Evolutionary conservation across 768 basidiomycete species (phyloP), one percentile per base, ranked within the genome.

Genomic region (Termitomyces sp.): DNA sequence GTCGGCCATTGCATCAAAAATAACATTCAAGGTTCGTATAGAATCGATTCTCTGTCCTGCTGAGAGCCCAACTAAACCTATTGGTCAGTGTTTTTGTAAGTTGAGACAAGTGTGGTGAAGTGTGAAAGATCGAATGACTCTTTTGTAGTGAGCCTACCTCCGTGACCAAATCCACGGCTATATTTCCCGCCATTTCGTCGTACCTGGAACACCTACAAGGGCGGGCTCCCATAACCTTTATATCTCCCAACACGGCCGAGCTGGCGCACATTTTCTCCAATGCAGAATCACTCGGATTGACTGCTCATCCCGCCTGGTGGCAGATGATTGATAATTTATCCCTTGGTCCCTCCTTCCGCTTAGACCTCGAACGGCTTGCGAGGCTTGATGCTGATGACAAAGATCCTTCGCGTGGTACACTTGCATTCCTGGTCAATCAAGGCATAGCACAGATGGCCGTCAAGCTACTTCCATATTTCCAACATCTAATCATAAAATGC

Each of bases 231-330:
- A 73, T 97, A 47, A 74, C 85, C 2, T 92, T 85, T 63, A 79
- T 85, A 47, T 89, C 95, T 0, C 97, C 97, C 0, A 99, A 99
- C 71, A 68, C 87, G 28, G 71, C 89, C 24, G 97, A 99, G 70
- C 79, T 98, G 10, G 62, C 71, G 36, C 74, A 82, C 30, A 69
- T 91, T 57, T 70, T 79, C 50, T 80, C 80, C 8, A 70, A 70
- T 49, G 68, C 76, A 13, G 79, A 80, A 16, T 68, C 72, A 1
- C 70, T 73, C 44, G 77, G 79, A 56, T 68, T 89, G 6, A 82
- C 80, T 51, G 74, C 81, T 3, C 78, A 82, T 57, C 70, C 75
- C 3, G 63, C 65, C 6, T 90, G 87, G 84, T 94, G 91, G 90
- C 69, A 66, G 11, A 73, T 71, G 13, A 72, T 92, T 54, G 82